A percentile compares a stretch with the other conserved stretches of the same genome.
These are phyloP conservation scores for Phytophthora pluvialis DNA, from an alignment of 352 stramenopile species.

Conservation along the genomic window DNA sequence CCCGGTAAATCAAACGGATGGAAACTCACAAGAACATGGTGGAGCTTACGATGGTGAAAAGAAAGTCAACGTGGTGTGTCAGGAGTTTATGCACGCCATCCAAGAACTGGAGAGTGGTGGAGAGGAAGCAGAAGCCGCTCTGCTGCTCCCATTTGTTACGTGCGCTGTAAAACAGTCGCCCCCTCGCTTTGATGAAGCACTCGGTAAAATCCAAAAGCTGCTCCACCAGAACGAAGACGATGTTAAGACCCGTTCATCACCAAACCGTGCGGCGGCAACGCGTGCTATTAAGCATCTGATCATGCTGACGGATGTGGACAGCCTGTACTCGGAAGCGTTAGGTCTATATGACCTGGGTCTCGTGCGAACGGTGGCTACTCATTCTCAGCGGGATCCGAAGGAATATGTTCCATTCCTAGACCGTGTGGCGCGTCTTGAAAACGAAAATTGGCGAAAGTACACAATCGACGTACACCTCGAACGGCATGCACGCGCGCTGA, in stretches of 20 bases:
- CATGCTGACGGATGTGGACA: slow-evolving; percentile 72
- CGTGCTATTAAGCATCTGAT: slow-evolving; percentile 77
- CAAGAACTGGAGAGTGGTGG: slow-evolving; percentile 27
- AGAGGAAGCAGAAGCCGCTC: slow-evolving; percentile 29
- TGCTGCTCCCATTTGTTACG: slow-evolving; percentile 74
- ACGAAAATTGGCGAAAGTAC: slow-evolving; percentile 57
- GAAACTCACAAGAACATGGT: neutral
- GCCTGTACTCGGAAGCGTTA: slow-evolving; percentile 68
- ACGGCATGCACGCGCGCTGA: slow-evolving; percentile 51
- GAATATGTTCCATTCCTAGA: slow-evolving; percentile 75
- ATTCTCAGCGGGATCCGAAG: slow-evolving; percentile 75
- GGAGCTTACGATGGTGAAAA: neutral
- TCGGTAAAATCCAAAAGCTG: slow-evolving; percentile 48
- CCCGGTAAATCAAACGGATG: slow-evolving; percentile 6
- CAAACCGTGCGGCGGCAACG: slow-evolving; percentile 35
- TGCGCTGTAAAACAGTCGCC: slow-evolving; percentile 70
- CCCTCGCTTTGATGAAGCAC: slow-evolving; percentile 51
- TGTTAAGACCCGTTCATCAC: neutral
- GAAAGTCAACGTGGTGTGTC: slow-evolving; percentile 69
- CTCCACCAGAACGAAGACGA: slow-evolving; percentile 18
- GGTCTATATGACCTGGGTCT: slow-evolving; percentile 73
- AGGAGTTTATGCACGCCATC: slow-evolving; percentile 49
- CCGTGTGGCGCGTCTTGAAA: slow-evolving; percentile 43
- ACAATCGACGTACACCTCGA: slow-evolving; percentile 63
- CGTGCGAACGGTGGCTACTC: slow-evolving; percentile 62